phyloP scores from a whole-genome alignment of 2,329 filamentous ascomycete genomes.

The Arthrocladium fulminans region DNA sequence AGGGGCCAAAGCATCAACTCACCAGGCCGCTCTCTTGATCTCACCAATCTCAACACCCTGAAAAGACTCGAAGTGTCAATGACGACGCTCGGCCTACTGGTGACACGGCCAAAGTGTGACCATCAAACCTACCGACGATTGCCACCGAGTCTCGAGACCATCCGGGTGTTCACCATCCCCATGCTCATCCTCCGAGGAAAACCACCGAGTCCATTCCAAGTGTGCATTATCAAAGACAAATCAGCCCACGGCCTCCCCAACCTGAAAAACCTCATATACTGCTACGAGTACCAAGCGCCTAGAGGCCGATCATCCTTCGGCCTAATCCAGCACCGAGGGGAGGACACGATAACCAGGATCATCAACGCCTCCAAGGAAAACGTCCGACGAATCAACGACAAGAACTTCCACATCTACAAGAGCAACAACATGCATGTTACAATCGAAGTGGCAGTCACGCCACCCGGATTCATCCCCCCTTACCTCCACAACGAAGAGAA shows the following conservation, averaged over 20 bases:
- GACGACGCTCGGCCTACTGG: constrained; percentile 17
- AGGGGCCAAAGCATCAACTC: constrained; percentile 15
- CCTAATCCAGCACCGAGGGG: constrained; percentile 13
- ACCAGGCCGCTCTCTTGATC: constrained; percentile 16
- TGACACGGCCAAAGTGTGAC: constrained; percentile 16
- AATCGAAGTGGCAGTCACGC: constrained; percentile 12
- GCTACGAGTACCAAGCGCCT: constrained; percentile 21
- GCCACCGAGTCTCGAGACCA: constrained; percentile 19
- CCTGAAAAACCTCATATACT: constrained; percentile 18
- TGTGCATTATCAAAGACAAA: constrained; percentile 19
- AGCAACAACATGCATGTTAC: background rate
- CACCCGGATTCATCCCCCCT: constrained; percentile 23
- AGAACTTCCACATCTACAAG: constrained; percentile 14
- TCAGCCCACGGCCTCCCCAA: constrained; percentile 17
- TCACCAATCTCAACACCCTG: constrained; percentile 16
- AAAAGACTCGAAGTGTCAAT: constrained; percentile 19
- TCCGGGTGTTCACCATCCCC: constrained; percentile 21
- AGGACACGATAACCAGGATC: constrained; percentile 11
- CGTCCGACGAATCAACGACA: constrained; percentile 17
- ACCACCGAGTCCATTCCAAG: constrained; percentile 18
- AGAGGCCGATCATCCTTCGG: constrained; percentile 12
- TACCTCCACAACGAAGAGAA: constrained; percentile 21
- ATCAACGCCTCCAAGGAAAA: constrained; percentile 14
- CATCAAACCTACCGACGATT: constrained; percentile 19
- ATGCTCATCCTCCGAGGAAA: constrained; percentile 13